Percentiles rank a stretch among this genome's conserved stretches.
phyloP scores from a whole-genome alignment of 108 stramenopile species.

The Aurantiochytrium sp. region DNA sequence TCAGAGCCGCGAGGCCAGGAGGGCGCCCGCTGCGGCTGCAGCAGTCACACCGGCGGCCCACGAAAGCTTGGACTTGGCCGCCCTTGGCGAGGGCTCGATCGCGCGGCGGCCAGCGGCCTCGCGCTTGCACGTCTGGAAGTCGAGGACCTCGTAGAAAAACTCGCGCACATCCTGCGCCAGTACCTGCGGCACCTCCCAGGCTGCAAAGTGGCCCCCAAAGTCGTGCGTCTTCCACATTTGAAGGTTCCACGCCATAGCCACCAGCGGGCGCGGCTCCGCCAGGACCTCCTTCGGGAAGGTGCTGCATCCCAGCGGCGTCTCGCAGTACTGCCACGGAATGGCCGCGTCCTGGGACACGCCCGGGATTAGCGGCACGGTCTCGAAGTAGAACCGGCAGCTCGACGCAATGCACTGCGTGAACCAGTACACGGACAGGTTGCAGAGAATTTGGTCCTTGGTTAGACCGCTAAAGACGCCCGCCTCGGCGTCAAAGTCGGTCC shows the following conservation, averaged over 20 bases:
- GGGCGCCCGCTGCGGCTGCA: too few relatives aligned
- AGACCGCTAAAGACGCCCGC: not conserved
- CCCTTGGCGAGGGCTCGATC: too few relatives aligned
- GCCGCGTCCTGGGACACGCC: not conserved
- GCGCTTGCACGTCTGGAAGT: not conserved
- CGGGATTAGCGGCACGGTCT: not conserved
- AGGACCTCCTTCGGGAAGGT: not conserved
- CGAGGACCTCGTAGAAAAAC: not conserved
- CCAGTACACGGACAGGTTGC: slow-evolving; percentile 8
- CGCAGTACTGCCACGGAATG: not conserved
- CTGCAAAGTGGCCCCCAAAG: not conserved
- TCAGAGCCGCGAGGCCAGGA: too few relatives aligned
- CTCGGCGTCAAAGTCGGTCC: not conserved
- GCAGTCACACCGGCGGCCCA: too few relatives aligned
- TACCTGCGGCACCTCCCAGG: not conserved
- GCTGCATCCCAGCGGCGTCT: not conserved
- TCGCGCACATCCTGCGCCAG: not conserved
- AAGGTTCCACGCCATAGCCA: not conserved
- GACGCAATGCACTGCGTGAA: slow-evolving; percentile 7
- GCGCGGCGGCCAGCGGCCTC: too few relatives aligned
- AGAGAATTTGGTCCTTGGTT: not conserved
- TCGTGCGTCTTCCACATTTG: not conserved
- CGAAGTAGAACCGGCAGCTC: slow-evolving; percentile 12
- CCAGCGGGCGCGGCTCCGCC: not conserved
- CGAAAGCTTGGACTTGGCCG: too few relatives aligned